Evolutionary conservation across 2,329 filamentous ascomycete genomes (phyloP).

Genomic region (Orbilia blumenaviensis): DNA sequence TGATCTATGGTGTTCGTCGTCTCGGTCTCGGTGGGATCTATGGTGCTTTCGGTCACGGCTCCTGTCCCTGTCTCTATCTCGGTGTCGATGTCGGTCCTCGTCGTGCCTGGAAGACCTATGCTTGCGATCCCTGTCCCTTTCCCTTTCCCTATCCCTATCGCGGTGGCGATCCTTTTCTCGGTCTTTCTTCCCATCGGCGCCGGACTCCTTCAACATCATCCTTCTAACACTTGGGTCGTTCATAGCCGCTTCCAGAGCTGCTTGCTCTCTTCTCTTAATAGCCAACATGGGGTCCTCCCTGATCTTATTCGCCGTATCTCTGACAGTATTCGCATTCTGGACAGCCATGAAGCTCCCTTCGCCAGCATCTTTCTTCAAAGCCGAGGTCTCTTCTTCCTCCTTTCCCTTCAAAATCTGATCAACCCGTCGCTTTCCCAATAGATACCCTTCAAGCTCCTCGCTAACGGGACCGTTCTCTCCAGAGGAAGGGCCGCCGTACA

Average conservation of each 20-base stretch:
- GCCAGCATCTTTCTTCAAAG: constrained; percentile 77
- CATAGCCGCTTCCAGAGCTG: constrained; percentile 81
- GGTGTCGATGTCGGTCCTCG: constrained; percentile 55
- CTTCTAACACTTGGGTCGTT: constrained; percentile 75
- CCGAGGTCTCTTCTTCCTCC: constrained; percentile 70
- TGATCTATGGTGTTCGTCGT: constrained; percentile 62
- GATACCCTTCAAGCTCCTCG: constrained; percentile 92
- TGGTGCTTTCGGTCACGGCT: constrained; percentile 63
- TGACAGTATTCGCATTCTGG: constrained; percentile 75
- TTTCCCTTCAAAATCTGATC: constrained; percentile 85
- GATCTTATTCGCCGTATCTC: constrained; percentile 86
- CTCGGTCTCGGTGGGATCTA: constrained; percentile 62
- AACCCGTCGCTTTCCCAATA: constrained; percentile 90
- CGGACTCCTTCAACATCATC: constrained; percentile 70
- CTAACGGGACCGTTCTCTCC: constrained; percentile 76
- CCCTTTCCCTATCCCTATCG: constrained; percentile 61
- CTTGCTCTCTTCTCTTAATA: constrained; percentile 91
- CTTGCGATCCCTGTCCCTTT: constrained; percentile 60
- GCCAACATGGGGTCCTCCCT: constrained; percentile 89
- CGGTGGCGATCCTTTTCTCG: constrained; percentile 60
- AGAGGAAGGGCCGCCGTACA: constrained; percentile 88
- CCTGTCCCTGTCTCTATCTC: constrained; percentile 62
- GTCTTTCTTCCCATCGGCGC: constrained; percentile 59
- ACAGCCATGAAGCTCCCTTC: constrained; percentile 70
- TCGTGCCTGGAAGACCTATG: constrained; percentile 54